Evolutionary conservation across 257 asterid species (phyloP).

Genomic region (Orobanche coerulescens): DNA sequence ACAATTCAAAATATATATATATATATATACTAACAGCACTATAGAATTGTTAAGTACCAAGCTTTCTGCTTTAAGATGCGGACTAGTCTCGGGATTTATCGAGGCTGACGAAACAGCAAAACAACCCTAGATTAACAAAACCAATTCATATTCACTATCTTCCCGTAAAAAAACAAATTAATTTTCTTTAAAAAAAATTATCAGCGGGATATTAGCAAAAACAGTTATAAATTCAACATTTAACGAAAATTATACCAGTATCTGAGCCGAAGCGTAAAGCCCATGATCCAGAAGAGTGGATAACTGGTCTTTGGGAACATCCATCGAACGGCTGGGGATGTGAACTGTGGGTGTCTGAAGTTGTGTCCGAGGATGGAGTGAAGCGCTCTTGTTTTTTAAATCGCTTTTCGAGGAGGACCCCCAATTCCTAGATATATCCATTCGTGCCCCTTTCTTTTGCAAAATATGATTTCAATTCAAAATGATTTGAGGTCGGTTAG

Average conservation of each 20-base stretch:
- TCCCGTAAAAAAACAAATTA: not conserved
- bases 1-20: not conserved
- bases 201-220: slow-evolving; percentile 9
- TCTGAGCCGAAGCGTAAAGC: slow-evolving; percentile 75
- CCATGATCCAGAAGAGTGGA: slow-evolving; percentile 69
- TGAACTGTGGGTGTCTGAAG: slow-evolving; percentile 15
- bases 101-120: slow-evolving; percentile 82
- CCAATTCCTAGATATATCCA: not conserved
- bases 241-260: slow-evolving; percentile 44
- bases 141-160: not conserved
- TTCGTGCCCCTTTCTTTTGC: slow-evolving; percentile 1
- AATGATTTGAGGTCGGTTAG: too few species aligned
- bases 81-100: slow-evolving; percentile 58
- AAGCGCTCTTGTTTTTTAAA: slow-evolving; percentile 31
- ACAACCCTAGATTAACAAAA: slow-evolving; percentile 49
- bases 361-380: slow-evolving; percentile 15
- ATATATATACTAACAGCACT: too few species aligned
- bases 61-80: slow-evolving; percentile 80
- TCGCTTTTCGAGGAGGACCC: slow-evolving; percentile 17
- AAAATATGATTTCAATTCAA: not conserved
- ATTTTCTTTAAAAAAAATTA: too few species aligned
- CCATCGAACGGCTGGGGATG: slow-evolving; percentile 47
- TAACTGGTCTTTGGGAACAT: slow-evolving; percentile 75
- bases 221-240: not conserved
- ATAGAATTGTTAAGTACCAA: slow-evolving; percentile 42